phyloP scores from a whole-genome alignment of 2,329 filamentous ascomycete species.

The Phyllachora maydis region DNA sequence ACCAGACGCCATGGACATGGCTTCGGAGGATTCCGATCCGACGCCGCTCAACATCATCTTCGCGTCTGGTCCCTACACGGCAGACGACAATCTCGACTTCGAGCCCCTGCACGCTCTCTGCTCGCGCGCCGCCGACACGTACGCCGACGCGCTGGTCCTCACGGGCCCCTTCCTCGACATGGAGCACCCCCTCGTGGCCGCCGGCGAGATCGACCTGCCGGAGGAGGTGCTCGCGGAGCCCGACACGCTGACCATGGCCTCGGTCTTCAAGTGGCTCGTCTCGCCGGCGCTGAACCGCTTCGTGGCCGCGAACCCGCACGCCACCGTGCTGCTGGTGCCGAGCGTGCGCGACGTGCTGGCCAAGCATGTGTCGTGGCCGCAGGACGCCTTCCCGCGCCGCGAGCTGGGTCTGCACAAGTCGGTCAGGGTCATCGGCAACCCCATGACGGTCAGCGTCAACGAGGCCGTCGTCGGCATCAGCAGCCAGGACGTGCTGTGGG shows the following conservation, averaged over 20 bases:
- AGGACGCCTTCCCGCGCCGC: slow-evolving; percentile 38
- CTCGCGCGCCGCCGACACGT: slow-evolving; percentile 50
- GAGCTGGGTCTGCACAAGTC: slow-evolving; percentile 64
- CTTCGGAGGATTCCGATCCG: slow-evolving; percentile 31
- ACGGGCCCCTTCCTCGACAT: slow-evolving; percentile 78
- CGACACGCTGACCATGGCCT: slow-evolving; percentile 60
- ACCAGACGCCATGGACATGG: slow-evolving; percentile 41
- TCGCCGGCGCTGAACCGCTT: slow-evolving; percentile 54
- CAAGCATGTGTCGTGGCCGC: slow-evolving; percentile 73
- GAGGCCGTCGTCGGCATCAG: slow-evolving; percentile 68
- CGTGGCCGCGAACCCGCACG: slow-evolving; percentile 44
- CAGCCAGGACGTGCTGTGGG: slow-evolving; percentile 65
- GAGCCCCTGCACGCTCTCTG: slow-evolving; percentile 72
- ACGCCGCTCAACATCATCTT: slow-evolving; percentile 58
- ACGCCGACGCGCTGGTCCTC: slow-evolving; percentile 62
- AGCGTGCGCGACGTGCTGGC: slow-evolving; percentile 65
- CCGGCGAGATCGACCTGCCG: slow-evolving; percentile 59
- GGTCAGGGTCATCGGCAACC: slow-evolving; percentile 66
- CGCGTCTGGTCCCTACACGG: slow-evolving; percentile 75
- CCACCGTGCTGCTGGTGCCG: slow-evolving; percentile 67
- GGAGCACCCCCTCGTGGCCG: slow-evolving; percentile 73
- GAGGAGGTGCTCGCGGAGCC: slow-evolving; percentile 46
- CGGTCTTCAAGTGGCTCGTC: slow-evolving; percentile 68
- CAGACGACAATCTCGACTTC: slow-evolving; percentile 81
- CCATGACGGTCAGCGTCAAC: slow-evolving; percentile 75